Evolutionary conservation across 2,329 filamentous ascomycete genomes (phyloP), one percentile per base, ranked within the genome.

Genomic region (Calycina herbarum): DNA sequence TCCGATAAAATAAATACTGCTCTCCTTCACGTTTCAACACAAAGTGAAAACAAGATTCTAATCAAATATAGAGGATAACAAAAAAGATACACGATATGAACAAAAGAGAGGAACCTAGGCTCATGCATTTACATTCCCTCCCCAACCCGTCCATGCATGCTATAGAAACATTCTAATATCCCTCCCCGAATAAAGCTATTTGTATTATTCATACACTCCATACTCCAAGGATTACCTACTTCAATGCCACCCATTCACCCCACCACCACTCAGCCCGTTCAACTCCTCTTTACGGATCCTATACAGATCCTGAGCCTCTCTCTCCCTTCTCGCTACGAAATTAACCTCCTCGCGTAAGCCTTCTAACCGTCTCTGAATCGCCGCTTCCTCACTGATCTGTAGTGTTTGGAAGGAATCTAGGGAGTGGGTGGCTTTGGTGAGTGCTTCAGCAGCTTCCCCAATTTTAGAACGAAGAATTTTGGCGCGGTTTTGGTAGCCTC

Each of bases 271-370:
- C 71, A 96, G 79, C 63, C 79, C 81, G 59, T 89, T 86, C 70
- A 97, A 77, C 81, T 98, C 95, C 58, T 93, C 92, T 78, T 86
- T 92, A 66, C 88, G 86, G 69, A 80, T 81, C 72, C 91, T 85
- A 76, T 95, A 99, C 73, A 90, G 77, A 69, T 97, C 93, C 79
- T 99, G 95, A 6, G 93, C 93, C 79, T 97, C 93, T 66, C 94
- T 84, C 81, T 98, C 94, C 68, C 94, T 83, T 72, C 87, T 87
- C 71, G 88, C 91, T 10, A 98, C 85, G 72, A 91, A 92, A 6
- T 83, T 85, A 27, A 97, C 93, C 77, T 97, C 93, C n/a, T 91
- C 89, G 61, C 93, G 86, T 65, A 97, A 79, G 11, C 84, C 83
- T 70, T 90, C 91, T 62, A 98, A 80, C 35, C 95, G 84, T 64